Base-by-base conservation (phyloP, 768 basidiomycete genomes). In the Termitomyces heimii region DNA sequence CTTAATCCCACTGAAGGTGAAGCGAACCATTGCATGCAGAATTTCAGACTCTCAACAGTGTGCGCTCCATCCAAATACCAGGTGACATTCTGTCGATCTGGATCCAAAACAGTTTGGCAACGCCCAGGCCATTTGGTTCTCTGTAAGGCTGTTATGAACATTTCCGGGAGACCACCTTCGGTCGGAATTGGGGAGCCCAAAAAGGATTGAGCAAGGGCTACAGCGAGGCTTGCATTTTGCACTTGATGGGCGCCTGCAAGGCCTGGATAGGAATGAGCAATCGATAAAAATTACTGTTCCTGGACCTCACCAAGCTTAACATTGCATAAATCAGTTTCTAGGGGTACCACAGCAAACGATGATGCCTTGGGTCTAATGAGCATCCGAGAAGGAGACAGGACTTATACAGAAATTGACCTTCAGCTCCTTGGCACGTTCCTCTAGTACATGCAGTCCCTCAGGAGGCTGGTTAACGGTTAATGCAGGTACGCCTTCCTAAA, bases 11-110 rank as follows among this genome's bases (percentile, higher is more conserved):
- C 74, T 1, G 74, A 76, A 10, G 85, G 84, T 50, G 73, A 78
- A 46, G 83, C 85, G 67, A 90, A 97, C 97, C 97, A 99, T 57
- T 92, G 76, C 14, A 90, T 81, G 63, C 95, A 96, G 59, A 84
- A 93, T 44, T 82, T 78, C 29, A 99, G 76, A 65, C 94, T 97
- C 67, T 98, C 97, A 13, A 81, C 72, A 0, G 97, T 99, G 69
- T 99, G 97, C 12, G 97, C 95, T 0, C 97, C 97, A 67, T 98
- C 97, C 13, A 99, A 74, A 70, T 86, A 92, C 97, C 97, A 98
- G 3, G 82, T 88, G 7, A 81, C 77, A 16, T 70, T 65, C 1
- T 70, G 50, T 39, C 80, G 67, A 16, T 62, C 66, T 1, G 85
- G 85, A 65, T 95, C 94, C 10, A 56, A 48, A 13, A 96, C 82